Evolutionary conservation across 1,284 basidiomycete species (phyloP).

Genomic region (Cutaneotrichosporon cyanovorans): DNA sequence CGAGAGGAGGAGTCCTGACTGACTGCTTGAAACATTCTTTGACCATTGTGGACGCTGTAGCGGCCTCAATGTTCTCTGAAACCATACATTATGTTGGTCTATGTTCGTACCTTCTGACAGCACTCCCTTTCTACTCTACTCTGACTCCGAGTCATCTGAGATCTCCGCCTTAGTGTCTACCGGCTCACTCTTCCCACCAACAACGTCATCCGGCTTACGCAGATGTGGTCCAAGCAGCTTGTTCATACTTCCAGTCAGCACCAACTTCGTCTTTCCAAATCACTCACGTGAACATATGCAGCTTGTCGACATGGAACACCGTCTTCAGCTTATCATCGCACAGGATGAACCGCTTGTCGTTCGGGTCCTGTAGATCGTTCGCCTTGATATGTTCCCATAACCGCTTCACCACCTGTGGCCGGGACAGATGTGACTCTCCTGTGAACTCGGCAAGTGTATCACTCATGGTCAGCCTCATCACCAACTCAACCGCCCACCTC

Average conservation of each 20-base stretch:
- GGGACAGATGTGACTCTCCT: constrained; percentile 37
- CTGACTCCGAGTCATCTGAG: too few species aligned
- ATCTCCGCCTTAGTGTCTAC: too few species aligned
- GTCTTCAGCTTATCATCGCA: constrained; percentile 47
- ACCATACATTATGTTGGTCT: too few species aligned
- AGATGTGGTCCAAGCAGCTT: constrained; percentile 39
- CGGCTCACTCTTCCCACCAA: constrained; percentile 2
- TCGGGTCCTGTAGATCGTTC: constrained; percentile 49
- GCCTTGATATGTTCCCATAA: constrained; percentile 53
- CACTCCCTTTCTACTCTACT: too few species aligned
- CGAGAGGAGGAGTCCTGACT: too few species aligned
- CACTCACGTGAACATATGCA: constrained; percentile 48
- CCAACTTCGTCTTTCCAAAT: not conserved
- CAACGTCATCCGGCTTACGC: constrained; percentile 35
- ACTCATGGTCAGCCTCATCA: not conserved
- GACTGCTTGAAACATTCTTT: too few species aligned
- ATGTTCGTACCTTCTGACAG: too few species aligned
- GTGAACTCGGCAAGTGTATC: constrained; percentile 26
- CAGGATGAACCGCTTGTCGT: constrained; percentile 48
- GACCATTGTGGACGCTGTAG: too few species aligned
- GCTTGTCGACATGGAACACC: constrained; percentile 47
- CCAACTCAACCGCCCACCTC: constrained; percentile 28
- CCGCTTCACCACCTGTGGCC: constrained; percentile 50
- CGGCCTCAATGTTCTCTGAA: too few species aligned
- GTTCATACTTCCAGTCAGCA: constrained; percentile 42